phyloP scores from a whole-genome alignment of 306 rosid species.

The Canavalia ensiformis region DNA sequence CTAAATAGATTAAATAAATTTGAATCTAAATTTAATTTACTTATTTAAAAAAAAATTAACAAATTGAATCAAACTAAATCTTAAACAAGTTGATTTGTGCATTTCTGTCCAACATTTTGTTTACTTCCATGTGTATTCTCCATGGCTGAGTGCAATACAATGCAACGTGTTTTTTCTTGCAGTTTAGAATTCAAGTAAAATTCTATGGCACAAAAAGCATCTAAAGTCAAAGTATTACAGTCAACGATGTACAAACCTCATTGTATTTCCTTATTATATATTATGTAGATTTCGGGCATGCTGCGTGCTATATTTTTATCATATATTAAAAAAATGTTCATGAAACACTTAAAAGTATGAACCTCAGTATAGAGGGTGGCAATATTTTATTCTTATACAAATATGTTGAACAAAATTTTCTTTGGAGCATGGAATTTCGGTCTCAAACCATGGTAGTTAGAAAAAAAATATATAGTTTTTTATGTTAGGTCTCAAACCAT shows the following conservation, averaged over 20 bases:
- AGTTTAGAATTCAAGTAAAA: background rate
- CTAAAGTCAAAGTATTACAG: background rate
- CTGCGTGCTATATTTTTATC: background rate
- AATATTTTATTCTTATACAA: background rate
- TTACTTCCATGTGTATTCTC: no score
- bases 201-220: background rate
- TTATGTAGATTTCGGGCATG: background rate
- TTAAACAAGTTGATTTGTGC: no score
- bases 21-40: no score
- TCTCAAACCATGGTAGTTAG: constrained; percentile 10
- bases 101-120: no score
- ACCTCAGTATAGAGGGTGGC: background rate
- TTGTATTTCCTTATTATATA: background rate
- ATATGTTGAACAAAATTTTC: background rate
- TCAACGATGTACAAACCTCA: constrained; percentile 31
- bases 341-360: background rate
- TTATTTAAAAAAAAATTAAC: no score
- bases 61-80: no score
- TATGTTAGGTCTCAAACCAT: background rate
- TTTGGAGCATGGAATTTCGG: background rate
- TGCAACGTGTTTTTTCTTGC: background rate
- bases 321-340: background rate
- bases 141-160: no score
- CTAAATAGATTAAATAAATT: no score
- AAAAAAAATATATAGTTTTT: background rate